phyloP scores from a whole-genome alignment of 208 protist genomes.

The Trypanosomatidae sp. region DNA sequence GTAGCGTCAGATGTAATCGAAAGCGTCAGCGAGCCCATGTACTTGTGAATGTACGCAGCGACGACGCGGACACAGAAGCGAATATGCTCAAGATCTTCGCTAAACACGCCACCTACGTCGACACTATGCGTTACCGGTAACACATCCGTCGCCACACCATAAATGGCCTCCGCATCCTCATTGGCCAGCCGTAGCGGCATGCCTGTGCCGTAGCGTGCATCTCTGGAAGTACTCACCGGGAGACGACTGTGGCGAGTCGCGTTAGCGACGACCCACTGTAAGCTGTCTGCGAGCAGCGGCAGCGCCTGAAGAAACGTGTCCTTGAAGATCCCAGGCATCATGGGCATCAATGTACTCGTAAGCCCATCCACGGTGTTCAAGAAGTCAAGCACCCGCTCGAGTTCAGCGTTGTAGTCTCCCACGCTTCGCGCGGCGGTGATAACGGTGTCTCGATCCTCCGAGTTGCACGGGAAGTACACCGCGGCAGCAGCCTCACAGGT shows the following conservation, averaged over 20 bases:
- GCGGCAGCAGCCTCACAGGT: constrained; percentile 9
- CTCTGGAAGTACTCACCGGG: background rate
- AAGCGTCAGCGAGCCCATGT: constrained; percentile 37
- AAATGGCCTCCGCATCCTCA: background rate
- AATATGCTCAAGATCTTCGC: constrained; percentile 82
- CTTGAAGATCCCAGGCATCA: constrained; percentile 68
- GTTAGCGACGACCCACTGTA: constrained; percentile 76
- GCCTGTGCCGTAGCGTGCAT: background rate
- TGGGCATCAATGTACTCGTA: constrained; percentile 60
- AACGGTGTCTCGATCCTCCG: background rate
- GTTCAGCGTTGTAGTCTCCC: constrained; percentile 1
- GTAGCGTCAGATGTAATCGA: constrained; percentile 12
- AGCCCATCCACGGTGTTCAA: constrained; percentile 79
- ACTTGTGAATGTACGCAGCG: constrained; percentile 83
- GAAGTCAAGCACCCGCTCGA: constrained; percentile 58
- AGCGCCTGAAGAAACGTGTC: constrained; percentile 71
- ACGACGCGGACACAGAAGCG: constrained; percentile 85
- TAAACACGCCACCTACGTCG: constrained; percentile 41
- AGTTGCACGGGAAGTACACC: constrained; percentile 15
- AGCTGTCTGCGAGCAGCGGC: constrained; percentile 64
- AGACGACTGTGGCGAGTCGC: constrained; percentile 29
- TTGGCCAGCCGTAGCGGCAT: background rate
- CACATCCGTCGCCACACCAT: background rate
- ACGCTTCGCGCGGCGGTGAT: background rate
- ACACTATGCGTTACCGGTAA: background rate